These are phyloP conservation scores for Trichocomaceae sp. DNA, from an alignment of 2,329 filamentous ascomycete genomes.

Conservation along the genomic window DNA sequence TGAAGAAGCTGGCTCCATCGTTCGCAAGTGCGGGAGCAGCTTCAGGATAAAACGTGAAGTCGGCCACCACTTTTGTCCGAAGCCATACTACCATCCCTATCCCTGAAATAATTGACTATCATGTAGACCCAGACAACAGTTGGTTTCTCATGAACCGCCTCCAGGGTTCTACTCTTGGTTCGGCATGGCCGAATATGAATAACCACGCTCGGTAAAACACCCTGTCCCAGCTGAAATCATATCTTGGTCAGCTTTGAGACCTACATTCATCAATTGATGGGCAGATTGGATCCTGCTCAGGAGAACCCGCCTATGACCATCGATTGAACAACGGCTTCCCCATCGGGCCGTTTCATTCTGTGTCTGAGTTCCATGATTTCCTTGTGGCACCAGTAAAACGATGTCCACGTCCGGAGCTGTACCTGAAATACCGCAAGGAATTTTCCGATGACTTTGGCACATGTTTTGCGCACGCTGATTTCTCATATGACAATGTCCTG, in stretches of 20 bases:
- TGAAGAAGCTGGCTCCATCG: constrained; percentile 3
- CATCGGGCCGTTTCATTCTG: neutral
- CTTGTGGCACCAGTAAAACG: too few relatives aligned
- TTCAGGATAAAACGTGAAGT: constrained; percentile 3
- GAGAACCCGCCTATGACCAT: constrained; percentile 1
- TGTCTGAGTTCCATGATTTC: neutral
- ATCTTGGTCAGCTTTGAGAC: constrained; percentile 3
- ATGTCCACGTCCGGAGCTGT: too few relatives aligned
- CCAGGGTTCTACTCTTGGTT: neutral
- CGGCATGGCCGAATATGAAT: constrained; percentile 5
- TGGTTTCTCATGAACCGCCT: neutral
- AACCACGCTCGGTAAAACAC: constrained; percentile 1
- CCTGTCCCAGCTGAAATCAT: neutral
- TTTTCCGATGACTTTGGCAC: too few relatives aligned
- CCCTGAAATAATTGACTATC: constrained; percentile 3
- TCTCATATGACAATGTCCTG: too few relatives aligned
- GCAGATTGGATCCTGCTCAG: constrained; percentile 3
- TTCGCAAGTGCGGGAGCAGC: neutral
- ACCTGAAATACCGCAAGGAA: too few relatives aligned
- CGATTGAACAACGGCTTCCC: constrained; percentile 1
- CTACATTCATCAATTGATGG: neutral
- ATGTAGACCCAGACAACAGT: neutral
- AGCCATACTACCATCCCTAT: neutral
- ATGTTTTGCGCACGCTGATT: too few relatives aligned
- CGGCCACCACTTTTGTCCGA: neutral